Evolutionary conservation across 306 rosid genomes (phyloP).

Genomic region (Abrus precatorius): DNA sequence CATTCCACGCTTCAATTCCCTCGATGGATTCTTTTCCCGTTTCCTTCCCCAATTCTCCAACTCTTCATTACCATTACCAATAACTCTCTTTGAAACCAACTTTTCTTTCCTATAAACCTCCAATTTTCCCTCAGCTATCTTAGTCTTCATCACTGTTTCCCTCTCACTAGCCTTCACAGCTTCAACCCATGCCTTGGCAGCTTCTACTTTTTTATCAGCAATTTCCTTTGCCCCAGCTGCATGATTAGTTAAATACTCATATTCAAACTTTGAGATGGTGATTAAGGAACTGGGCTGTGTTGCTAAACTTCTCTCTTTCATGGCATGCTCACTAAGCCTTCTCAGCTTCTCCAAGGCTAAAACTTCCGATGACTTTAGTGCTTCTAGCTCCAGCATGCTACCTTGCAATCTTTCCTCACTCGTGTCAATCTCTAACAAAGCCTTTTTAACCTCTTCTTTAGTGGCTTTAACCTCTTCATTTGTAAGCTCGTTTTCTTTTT

Average conservation of each 20-base stretch:
- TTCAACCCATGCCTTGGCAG: conserved; percentile 12
- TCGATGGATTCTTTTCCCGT: not conserved
- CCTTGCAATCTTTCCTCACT: conserved; percentile 1
- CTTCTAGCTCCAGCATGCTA: not conserved
- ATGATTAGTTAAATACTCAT: conserved; percentile 24
- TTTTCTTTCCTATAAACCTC: not conserved
- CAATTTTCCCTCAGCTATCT: not conserved
- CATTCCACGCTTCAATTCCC: not conserved
- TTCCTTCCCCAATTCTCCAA: not conserved
- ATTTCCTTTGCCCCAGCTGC: conserved; percentile 3
- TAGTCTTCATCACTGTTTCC: conserved; percentile 16
- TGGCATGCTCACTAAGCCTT: not conserved
- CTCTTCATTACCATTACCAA: not conserved
- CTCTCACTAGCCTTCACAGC: not conserved
- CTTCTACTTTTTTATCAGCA: conserved; percentile 24
- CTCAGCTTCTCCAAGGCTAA: conserved; percentile 16
- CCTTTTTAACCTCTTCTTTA: not conserved
- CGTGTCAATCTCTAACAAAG: not conserved
- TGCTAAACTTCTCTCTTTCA: conserved; percentile 26
- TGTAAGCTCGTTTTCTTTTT: not conserved
- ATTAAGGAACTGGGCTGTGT: not conserved
- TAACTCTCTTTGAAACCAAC: conserved; percentile 1
- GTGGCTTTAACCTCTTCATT: not conserved
- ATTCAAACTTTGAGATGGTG: conserved; percentile 5
- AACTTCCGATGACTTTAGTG: not conserved